Evolutionary conservation across 805 yeast species (phyloP).

Genomic region (Maudiozyma pseudohumilis): DNA sequence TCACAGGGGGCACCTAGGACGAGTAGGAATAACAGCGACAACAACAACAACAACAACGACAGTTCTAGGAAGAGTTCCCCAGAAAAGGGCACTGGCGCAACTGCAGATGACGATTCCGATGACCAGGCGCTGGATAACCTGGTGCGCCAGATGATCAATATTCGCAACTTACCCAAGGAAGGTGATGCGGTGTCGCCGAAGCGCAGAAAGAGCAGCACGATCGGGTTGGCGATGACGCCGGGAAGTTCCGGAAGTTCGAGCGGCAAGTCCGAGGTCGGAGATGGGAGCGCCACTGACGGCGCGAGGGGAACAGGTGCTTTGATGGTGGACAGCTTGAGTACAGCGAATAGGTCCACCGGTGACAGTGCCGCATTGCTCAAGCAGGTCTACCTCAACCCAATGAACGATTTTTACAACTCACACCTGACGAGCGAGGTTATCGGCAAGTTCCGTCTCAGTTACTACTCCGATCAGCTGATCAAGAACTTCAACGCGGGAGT

Average conservation of each 20-base stretch:
- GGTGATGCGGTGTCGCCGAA: background rate
- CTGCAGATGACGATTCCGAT: background rate
- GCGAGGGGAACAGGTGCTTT: too few relatives aligned
- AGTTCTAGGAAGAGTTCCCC: background rate
- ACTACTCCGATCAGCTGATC: conserved; percentile 1
- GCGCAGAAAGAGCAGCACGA: too few relatives aligned
- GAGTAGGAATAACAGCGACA: background rate
- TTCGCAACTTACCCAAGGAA: background rate
- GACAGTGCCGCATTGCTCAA: background rate
- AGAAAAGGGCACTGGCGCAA: background rate
- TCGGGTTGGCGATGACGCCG: too few relatives aligned
- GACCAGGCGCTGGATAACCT: conserved; percentile 1
- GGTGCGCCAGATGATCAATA: conserved; percentile 3
- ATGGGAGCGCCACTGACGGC: too few relatives aligned
- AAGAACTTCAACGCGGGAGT: conserved; percentile 2
- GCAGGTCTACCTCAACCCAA: background rate
- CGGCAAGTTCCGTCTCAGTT: background rate
- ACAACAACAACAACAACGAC: background rate
- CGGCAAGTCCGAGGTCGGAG: too few relatives aligned
- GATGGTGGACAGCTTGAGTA: too few relatives aligned
- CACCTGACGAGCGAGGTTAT: background rate
- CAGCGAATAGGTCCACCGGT: too few relatives aligned
- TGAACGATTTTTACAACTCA: conserved; percentile 1
- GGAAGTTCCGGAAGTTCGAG: too few relatives aligned
- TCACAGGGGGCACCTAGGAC: background rate